Evolutionary conservation across 495 filamentous ascomycete species (phyloP).

Genomic region (Xylaria longipes): DNA sequence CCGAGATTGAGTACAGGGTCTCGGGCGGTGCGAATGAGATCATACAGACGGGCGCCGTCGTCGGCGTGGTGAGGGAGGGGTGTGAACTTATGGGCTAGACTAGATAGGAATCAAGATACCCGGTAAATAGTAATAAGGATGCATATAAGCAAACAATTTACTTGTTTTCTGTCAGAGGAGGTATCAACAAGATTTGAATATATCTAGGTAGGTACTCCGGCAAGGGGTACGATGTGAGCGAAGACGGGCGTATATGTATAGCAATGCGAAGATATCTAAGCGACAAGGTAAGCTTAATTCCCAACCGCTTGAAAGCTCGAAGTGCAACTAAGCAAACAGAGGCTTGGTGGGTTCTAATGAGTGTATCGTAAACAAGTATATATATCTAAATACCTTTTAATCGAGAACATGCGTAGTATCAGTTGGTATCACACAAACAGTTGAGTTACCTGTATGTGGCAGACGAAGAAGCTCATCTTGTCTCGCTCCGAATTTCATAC

Average conservation of each 20-base stretch:
- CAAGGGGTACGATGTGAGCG: too few relatives aligned
- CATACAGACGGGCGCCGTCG: slow-evolving; percentile 89
- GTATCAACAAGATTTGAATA: neutral
- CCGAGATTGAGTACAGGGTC: slow-evolving; percentile 89
- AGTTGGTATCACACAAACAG: too few relatives aligned
- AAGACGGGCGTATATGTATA: too few relatives aligned
- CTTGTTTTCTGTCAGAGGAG: neutral
- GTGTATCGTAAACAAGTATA: too few relatives aligned
- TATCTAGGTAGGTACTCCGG: neutral
- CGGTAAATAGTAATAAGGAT: neutral
- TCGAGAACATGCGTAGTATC: too few relatives aligned
- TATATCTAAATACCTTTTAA: too few relatives aligned
- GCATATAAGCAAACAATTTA: neutral
- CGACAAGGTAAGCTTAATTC: neutral
- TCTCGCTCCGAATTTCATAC: neutral
- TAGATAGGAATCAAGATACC: slow-evolving; percentile 32
- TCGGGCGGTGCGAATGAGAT: slow-evolving; percentile 88
- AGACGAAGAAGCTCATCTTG: too few relatives aligned
- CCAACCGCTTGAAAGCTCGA: neutral
- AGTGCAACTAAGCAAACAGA: too few relatives aligned
- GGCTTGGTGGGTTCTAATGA: too few relatives aligned
- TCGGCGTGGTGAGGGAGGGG: slow-evolving; percentile 87
- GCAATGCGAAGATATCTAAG: neutral
- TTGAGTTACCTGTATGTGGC: too few relatives aligned
- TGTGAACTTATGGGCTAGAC: slow-evolving; percentile 69